Percentiles rank a stretch among this genome's conserved stretches.
Evolutionary conservation across 2,329 filamentous ascomycete genomes (phyloP).

Genomic region (Myriosclerotinia scirpicola): DNA sequence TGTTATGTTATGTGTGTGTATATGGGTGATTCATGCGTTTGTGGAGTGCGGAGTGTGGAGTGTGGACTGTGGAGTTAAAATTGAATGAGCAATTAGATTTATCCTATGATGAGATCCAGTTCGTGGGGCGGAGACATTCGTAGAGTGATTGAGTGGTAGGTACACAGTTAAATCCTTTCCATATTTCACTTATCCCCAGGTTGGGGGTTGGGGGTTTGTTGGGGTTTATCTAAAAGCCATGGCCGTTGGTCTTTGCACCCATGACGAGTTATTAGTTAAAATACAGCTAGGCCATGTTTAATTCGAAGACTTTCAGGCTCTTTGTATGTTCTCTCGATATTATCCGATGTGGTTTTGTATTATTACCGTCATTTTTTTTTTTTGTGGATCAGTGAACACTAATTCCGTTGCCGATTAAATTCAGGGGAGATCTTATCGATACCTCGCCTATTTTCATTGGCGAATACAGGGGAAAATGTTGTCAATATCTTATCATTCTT

Average conservation of each 20-base stretch:
- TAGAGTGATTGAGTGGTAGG: too few relatives aligned
- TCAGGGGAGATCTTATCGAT: neutral
- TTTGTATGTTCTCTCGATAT: neutral
- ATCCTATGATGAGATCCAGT: neutral
- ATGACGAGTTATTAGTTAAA: neutral
- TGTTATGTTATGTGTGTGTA: neutral
- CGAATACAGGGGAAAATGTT: neutral
- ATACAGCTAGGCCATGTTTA: neutral
- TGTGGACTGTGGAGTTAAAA: neutral
- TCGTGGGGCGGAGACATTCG: too few relatives aligned
- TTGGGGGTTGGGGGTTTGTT: neutral
- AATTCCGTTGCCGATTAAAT: neutral
- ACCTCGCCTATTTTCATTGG: slow-evolving; percentile 3
- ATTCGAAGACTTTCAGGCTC: too few relatives aligned
- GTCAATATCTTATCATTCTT: neutral
- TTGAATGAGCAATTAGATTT: neutral
- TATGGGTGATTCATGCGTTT: neutral
- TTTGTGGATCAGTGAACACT: neutral
- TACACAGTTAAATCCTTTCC: too few relatives aligned
- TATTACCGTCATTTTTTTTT: neutral
- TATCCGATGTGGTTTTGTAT: neutral
- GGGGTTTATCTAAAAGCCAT: neutral
- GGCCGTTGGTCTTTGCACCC: neutral
- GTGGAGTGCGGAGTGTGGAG: neutral
- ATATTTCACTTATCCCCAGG: too few relatives aligned